Conservation (phyloP, 805 yeast genomes). For the Clavispora asparagi region DNA sequence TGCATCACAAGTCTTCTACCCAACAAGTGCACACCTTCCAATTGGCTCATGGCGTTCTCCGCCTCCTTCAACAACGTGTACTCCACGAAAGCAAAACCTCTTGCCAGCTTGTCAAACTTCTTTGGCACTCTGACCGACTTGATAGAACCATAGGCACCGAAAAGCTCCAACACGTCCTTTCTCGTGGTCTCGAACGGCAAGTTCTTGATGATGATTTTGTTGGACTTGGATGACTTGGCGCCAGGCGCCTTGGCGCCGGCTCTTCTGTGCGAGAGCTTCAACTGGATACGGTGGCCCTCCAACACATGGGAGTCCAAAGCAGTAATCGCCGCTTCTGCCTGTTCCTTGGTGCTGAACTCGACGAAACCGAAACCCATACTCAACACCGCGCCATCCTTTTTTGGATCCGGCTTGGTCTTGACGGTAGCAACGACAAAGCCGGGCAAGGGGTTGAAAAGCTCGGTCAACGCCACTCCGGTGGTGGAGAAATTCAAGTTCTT, state of each 20-base stretch:
- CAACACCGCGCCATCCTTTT: conserved; percentile 54
- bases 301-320: conserved; percentile 71
- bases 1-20: conserved; percentile 94
- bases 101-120: conserved; percentile 89
- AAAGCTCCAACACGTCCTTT: conserved; percentile 86
- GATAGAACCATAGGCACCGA: conserved; percentile 91
- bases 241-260: conserved; percentile 30
- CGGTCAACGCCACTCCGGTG: conserved; percentile 49
- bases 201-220: conserved; percentile 90
- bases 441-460: conserved; percentile 60
- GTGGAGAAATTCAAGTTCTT: conserved; percentile 90
- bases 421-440: conserved; percentile 83
- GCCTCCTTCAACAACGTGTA: conserved; percentile 83
- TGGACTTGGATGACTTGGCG: conserved; percentile 40
- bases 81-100: conserved; percentile 98
- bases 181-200: conserved; percentile 94
- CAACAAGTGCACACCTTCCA: conserved; percentile 92
- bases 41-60: conserved; percentile 86
- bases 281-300: conserved; percentile 85
- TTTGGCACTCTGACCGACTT: conserved; percentile 94
- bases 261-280: conserved; percentile 82
- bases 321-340: conserved; percentile 72
- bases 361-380: conserved; percentile 99
- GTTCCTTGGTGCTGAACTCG: conserved; percentile 74
- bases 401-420: conserved; percentile 84